Evolutionary conservation across 352 stramenopile genomes (phyloP), one percentile per base, ranked within the genome.

Genomic region (Globisporangium cylindrosporum): DNA sequence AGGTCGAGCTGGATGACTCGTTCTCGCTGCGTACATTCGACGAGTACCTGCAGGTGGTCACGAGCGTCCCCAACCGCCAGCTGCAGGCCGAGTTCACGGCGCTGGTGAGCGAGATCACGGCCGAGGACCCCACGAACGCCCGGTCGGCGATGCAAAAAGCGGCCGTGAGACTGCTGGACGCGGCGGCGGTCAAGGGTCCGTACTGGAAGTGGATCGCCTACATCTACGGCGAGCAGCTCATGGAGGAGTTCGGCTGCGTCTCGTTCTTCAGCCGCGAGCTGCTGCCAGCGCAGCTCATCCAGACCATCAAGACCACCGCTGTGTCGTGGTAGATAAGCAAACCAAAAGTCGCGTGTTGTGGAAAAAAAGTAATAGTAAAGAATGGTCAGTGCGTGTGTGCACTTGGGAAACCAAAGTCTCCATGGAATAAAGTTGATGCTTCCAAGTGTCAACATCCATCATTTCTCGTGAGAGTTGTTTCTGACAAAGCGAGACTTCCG

Each of bases 261-360:
- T 72, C 74, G 9, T 84, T 86, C 66, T 84, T 82, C 46, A 81
- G 68, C 29, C 76, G 70, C 27, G 76, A 86, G 55, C 51, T 86
- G 64, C 56, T 86, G 43, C 78, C 78, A 2, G 57, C 72, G 43
- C 78, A 84, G 74, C 73, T 86, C 46, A 79, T 84, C 34, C 70
- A 75, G 29, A 77, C 74, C 4, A 81, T 86, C 74, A 80, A 84
- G 61, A 79, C 78, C 62, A 76, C 70, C 22, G 71, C 70, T 2
- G 69, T 84, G 29, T 68, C 74, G 43, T 84, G 76, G 74, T 81
- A 53, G n/a, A 46, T 20, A 41, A 10, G 15, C 32, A 38, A 38
- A 38, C 6, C 34, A 10, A 38, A 38, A 12, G 36, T 43, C 0
- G 12, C 0, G 36, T 43, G 36, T 43, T 15, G 10, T 43, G n/a